A percentile compares a stretch with the other conserved stretches of the same genome.
These are phyloP conservation scores for Ustulina deusta DNA, from an alignment of 2,329 filamentous ascomycete genomes.

Conservation along the genomic window DNA sequence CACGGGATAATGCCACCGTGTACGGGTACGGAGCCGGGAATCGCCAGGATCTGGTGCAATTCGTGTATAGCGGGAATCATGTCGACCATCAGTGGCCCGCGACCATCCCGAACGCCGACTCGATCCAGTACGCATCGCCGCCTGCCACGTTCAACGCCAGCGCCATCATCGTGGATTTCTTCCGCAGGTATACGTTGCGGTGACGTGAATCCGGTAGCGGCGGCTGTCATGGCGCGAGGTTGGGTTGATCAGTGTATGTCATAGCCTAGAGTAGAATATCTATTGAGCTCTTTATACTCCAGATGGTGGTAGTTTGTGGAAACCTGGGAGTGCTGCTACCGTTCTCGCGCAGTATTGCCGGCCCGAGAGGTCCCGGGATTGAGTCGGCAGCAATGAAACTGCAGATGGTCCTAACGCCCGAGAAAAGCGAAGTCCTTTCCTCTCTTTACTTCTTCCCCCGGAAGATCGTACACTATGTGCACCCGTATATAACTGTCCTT, in stretches of 20 bases:
- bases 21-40: constrained; percentile 37
- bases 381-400: no score
- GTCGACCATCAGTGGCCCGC: constrained; percentile 49
- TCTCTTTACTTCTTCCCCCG: no score
- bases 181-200: constrained; percentile 31
- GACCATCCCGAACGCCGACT: constrained; percentile 43
- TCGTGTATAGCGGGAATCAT: constrained; percentile 46
- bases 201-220: neutral
- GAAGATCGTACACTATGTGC: no score
- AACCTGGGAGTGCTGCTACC: neutral
- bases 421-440: no score
- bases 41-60: constrained; percentile 38
- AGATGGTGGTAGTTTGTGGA: no score
- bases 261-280: neutral
- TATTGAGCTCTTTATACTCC: neutral
- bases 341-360: no score
- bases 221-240: neutral
- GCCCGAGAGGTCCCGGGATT: no score
- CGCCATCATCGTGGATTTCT: constrained; percentile 47
- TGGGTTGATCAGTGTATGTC: neutral
- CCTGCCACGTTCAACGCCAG: constrained; percentile 48
- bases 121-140: constrained; percentile 29
- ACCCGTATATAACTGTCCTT: no score
- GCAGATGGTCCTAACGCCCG: no score
- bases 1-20: constrained; percentile 29